Base-by-base conservation (phyloP, 208 protist genomes). In the Trypanosoma theileri region DNA sequence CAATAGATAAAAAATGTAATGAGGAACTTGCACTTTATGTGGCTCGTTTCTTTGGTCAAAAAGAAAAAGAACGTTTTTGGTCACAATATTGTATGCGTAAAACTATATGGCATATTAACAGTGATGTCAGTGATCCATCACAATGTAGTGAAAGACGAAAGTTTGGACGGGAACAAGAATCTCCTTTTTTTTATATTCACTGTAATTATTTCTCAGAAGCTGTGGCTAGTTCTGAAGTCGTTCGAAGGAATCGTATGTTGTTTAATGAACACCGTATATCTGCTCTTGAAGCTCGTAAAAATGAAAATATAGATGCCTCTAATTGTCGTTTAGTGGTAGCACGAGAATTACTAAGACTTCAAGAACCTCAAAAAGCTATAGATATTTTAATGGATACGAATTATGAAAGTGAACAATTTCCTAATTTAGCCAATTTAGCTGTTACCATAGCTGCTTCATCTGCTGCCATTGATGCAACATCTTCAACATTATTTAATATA, bases 341-440 rank as follows among this genome's bases (percentile, higher is more conserved):
- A 44, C 81, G 85, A 17, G 80, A 91, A 22, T 73, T 88, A 56
- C 65, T 95, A 26, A 72, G 69, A 66, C 71, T 92, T 40, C 66
- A 75, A 21, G 68, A 89, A 35, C 66, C 51, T 53, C 76, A 78
- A 64, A 80, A 73, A 50, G 84, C 81, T 14, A 81, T 89, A 64
- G 82, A 91, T 54, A 70, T 92, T 26, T 78, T 95, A 17, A 80
- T 95, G 24, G 81, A 95, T 62, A 54, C 63, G n/a, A 79, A 82
- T 57, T 78, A 85, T 57, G 75, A 88, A 58, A 77, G 64, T 45
- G 48, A 70, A 0, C 61, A 64, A 41, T 92, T 90, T 75, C 74
- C 83, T 51, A 69, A 85, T 57, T 69, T 95, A 28, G 71, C 85
- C 19, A 89, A 82, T 28, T 75, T 92, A 46, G 81, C 77, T 63